phyloP scores from a whole-genome alignment of 2,329 filamentous ascomycete genomes.

The Elsinoe ampelina region DNA sequence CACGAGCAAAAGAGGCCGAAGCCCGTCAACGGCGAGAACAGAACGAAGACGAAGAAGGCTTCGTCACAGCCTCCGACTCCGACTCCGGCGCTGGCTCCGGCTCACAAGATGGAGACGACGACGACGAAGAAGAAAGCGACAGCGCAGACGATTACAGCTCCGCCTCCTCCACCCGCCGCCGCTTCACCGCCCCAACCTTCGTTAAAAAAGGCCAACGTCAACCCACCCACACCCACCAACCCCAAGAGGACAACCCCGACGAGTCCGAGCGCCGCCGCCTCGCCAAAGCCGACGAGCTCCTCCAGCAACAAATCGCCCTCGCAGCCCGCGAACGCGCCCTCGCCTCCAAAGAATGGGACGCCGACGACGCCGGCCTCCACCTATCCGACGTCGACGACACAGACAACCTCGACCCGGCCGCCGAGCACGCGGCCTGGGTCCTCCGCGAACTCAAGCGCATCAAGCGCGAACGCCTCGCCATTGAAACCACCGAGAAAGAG shows the following conservation, averaged over 20 bases:
- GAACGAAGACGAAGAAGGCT: constrained; percentile 46
- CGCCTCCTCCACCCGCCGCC: constrained; percentile 47
- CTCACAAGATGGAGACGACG: constrained; percentile 30
- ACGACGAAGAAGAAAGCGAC: constrained; percentile 31
- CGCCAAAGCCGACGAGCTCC: constrained; percentile 64
- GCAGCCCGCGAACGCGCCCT: constrained; percentile 65
- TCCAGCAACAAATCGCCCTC: constrained; percentile 81
- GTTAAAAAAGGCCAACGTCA: constrained; percentile 53
- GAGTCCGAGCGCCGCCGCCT: constrained; percentile 51
- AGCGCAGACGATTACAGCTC: constrained; percentile 51
- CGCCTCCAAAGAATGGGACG: constrained; percentile 78
- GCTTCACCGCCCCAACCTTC: constrained; percentile 57
- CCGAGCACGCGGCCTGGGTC: constrained; percentile 88
- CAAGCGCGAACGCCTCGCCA: constrained; percentile 73
- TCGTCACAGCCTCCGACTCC: constrained; percentile 47
- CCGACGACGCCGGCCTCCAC: constrained; percentile 45
- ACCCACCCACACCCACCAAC: constrained; percentile 19
- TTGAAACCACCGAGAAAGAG: constrained; percentile 76
- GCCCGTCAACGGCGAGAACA: constrained; percentile 23
- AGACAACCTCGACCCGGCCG: constrained; percentile 76
- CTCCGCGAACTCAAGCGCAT: constrained; percentile 82
- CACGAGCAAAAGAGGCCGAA: constrained; percentile 22
- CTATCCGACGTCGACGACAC: constrained; percentile 77
- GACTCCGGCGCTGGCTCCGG: constrained; percentile 17
- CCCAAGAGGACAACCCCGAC: constrained; percentile 21